These are phyloP conservation scores for Tilletiopsis washingtonensis DNA, from an alignment of 1,284 basidiomycete genomes.

Conservation along the genomic window DNA sequence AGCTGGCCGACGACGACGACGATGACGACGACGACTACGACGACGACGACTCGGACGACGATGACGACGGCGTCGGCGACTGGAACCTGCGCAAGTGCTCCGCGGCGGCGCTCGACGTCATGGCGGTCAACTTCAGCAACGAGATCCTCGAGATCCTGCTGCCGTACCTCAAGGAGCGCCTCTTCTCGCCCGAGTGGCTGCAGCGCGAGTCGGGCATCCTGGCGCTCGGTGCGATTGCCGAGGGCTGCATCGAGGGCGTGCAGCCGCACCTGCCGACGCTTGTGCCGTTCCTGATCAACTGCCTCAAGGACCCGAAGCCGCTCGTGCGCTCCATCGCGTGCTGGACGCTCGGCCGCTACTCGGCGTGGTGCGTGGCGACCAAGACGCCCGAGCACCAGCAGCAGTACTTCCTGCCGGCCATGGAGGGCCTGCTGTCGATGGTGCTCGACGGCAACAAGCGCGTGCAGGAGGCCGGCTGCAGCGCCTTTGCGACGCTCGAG, in stretches of 20 bases:
- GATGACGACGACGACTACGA: conserved; percentile 74
- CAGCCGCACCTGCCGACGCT: conserved; percentile 88
- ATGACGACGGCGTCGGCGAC: conserved; percentile 93
- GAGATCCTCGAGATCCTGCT: conserved; percentile 82
- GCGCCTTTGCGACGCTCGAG: conserved; percentile 94
- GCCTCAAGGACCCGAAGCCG: conserved; percentile 87
- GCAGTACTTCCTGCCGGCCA: conserved; percentile 85
- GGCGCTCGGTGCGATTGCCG: conserved; percentile 93
- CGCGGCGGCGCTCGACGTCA: conserved; percentile 91
- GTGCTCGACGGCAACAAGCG: conserved; percentile 99
- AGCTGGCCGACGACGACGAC: conserved; percentile 58
- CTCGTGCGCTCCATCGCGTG: conserved; percentile 96
- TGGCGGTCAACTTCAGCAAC: conserved; percentile 81
- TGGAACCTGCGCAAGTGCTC: conserved; percentile 99
- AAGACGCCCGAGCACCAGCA: conserved; percentile 76
- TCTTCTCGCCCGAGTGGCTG: conserved; percentile 89
- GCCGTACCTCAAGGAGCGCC: conserved; percentile 80
- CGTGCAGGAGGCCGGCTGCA: conserved; percentile 98
- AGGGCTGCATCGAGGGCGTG: conserved; percentile 93
- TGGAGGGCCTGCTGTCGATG: conserved; percentile 96
- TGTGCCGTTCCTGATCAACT: conserved; percentile 83
- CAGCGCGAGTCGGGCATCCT: conserved; percentile 92
- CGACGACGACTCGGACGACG: conserved; percentile 81
- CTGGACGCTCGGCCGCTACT: conserved; percentile 98
- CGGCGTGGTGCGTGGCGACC: conserved; percentile 80